Conservation (phyloP, 768 basidiomycete species). For the Cystobasidium ongulense region DNA sequence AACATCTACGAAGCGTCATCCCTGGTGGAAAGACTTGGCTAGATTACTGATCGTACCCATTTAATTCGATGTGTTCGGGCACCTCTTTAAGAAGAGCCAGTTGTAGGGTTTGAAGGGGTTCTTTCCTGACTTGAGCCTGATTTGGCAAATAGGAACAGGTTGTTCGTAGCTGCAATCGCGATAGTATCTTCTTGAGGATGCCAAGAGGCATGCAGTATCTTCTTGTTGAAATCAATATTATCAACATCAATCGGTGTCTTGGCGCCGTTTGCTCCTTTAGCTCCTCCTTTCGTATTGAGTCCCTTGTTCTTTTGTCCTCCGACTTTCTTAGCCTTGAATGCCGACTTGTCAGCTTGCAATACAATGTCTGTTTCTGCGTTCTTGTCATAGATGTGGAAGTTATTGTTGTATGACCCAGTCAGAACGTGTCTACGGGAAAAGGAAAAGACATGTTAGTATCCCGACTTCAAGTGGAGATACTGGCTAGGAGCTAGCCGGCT, state of each 20-base stretch:
- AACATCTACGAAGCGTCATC: too few relatives aligned
- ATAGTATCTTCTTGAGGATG: slow-evolving; percentile 98
- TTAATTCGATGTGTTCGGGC: too few relatives aligned
- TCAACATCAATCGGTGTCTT: slow-evolving; percentile 72
- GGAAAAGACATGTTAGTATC: not conserved
- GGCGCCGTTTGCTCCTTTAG: slow-evolving; percentile 67
- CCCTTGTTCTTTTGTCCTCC: slow-evolving; percentile 61
- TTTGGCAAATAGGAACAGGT: not conserved
- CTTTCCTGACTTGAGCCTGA: not conserved
- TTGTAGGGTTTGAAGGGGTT: not conserved
- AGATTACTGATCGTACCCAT: too few relatives aligned
- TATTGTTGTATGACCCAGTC: slow-evolving; percentile 99
- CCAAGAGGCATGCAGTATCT: slow-evolving; percentile 72
- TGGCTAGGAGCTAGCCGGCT: too few relatives aligned
- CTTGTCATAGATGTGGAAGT: slow-evolving; percentile 97
- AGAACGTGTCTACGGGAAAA: slow-evolving; percentile 65
- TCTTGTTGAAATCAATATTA: slow-evolving; percentile 76
- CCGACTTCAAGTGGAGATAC: not conserved
- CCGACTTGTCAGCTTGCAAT: slow-evolving; percentile 95
- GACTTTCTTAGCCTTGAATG: slow-evolving; percentile 99
- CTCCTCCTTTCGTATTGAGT: slow-evolving; percentile 53
- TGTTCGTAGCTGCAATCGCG: slow-evolving; percentile 56
- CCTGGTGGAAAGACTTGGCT: too few relatives aligned
- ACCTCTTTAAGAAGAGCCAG: not conserved
- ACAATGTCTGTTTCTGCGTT: slow-evolving; percentile 75